Base-by-base conservation (phyloP, 805 yeast genomes). In the Saccharomycopsis selenospora region DNA sequence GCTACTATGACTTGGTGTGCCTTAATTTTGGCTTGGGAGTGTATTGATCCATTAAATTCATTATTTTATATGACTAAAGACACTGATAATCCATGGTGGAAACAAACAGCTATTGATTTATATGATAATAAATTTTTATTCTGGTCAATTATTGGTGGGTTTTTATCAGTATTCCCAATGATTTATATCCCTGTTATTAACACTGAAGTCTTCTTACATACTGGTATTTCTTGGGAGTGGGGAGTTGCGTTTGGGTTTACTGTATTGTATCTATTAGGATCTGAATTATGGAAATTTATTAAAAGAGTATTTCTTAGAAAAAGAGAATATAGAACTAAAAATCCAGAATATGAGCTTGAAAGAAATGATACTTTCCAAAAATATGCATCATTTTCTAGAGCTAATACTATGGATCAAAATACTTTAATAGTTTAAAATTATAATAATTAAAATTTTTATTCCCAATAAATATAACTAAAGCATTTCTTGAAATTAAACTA, bases 171-270 rank as follows among this genome's bases (percentile, higher is more conserved):
- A 3, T 81, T 87, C 75, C 95, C 95, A 40, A 83, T 85, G 17
- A 78, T 86, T 33, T 86, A 86, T 65, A 87, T 87, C 55, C 95
- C 96, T 4, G 95, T 84, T n/a, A 85, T 87, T 60, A 87, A 87
- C 63, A 67, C 71, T 41, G 73, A 75, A 53, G 95, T 87, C 6
- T 87, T 87, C 62, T 68, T 81, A 57, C 95, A 87, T 63, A 69
- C 64, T 26, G 77, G 80, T 5, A 85, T 86, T 54, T 75, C 80
- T 7, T 79, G 78, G 66, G 95, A 86, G 67, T 87, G 95, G 95
- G 91, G 85, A 13, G 64, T 85, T 52, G 75, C 87, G 1, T 67
- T 82, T 54, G 85, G 77, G 0, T 73, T 80, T 53, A 66, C 82
- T 3, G 49, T 77, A 3, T 66, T 73, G 30, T 87, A 81, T 61